These are phyloP conservation scores for Paramicrosporidium saccamoebae DNA, from an alignment of 371 early-diverging fungal genomes.

Conservation along the genomic window DNA sequence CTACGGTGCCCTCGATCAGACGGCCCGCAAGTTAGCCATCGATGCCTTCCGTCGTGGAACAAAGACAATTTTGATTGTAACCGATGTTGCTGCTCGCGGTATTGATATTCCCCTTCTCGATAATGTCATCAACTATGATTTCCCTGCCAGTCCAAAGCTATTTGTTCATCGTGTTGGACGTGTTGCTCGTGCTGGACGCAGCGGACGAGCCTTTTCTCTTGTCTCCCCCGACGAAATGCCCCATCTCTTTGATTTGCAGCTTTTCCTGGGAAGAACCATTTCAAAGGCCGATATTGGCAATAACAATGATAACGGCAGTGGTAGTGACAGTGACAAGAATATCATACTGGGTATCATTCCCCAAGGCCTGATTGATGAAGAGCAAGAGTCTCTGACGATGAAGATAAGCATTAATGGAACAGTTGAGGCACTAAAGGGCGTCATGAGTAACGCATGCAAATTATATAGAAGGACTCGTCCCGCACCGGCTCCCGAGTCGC, in stretches of 20 bases:
- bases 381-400: slow-evolving; percentile 27
- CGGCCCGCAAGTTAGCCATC: slow-evolving; percentile 55
- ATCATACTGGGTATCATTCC: slow-evolving; percentile 48
- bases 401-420: slow-evolving; percentile 17
- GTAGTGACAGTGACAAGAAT: slow-evolving; percentile 33
- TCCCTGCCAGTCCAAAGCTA: slow-evolving; percentile 64
- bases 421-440: slow-evolving; percentile 19
- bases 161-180: slow-evolving; percentile 96
- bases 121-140: slow-evolving; percentile 90
- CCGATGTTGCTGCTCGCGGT: slow-evolving; percentile 97
- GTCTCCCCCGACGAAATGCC: slow-evolving; percentile 65
- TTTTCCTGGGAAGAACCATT: slow-evolving; percentile 60
- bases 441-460: slow-evolving; percentile 46
- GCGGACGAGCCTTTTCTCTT: slow-evolving; percentile 68
- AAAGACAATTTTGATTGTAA: slow-evolving; percentile 59
- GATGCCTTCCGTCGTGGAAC: slow-evolving; percentile 36
- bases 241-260: slow-evolving; percentile 56
- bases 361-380: slow-evolving; percentile 15
- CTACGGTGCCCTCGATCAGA: slow-evolving; percentile 77
- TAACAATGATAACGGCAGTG: slow-evolving; percentile 1
- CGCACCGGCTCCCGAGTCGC: slow-evolving; percentile 28
- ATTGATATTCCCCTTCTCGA: slow-evolving; percentile 91
- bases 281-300: no score
- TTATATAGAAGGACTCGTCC: slow-evolving; percentile 45
- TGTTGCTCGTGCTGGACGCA: slow-evolving; percentile 76